Evolutionary conservation across 306 rosid species (phyloP).

Genomic region (Betula pendula): DNA sequence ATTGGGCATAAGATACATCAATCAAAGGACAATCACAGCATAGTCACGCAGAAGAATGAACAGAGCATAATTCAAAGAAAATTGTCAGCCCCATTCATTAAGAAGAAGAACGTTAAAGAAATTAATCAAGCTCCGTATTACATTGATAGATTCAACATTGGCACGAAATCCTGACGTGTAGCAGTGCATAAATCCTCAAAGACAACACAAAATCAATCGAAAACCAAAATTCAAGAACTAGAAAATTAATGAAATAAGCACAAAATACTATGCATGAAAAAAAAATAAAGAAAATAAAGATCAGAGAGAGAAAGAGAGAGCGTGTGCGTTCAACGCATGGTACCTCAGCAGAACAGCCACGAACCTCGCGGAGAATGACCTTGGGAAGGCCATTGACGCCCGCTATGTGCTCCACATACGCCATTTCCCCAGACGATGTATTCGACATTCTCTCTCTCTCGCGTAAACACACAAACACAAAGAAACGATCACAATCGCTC

Average conservation of each 20-base stretch:
- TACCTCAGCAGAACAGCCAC: constrained; percentile 68
- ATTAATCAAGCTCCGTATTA: neutral
- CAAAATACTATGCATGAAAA: neutral
- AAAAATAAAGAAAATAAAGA: neutral
- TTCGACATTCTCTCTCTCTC: neutral
- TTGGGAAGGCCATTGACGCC: constrained; percentile 57
- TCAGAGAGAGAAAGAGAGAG: constrained; percentile 7
- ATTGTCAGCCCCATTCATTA: neutral
- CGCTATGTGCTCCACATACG: constrained; percentile 39
- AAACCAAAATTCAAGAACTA: neutral
- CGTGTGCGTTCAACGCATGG: neutral
- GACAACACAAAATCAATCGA: neutral
- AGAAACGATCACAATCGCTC: neutral
- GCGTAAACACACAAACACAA: neutral
- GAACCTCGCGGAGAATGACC: constrained; percentile 55
- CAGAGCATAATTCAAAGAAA: neutral
- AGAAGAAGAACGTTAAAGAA: neutral
- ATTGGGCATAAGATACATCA: neutral
- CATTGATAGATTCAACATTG: neutral
- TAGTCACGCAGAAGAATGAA: neutral
- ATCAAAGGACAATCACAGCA: neutral
- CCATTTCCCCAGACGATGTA: constrained; percentile 36
- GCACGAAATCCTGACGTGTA: neutral
- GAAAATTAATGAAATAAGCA: neutral
- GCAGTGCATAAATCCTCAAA: neutral